phyloP scores from a whole-genome alignment of 176 grass and related monocot genomes.

The Cymbopogon citratus region DNA sequence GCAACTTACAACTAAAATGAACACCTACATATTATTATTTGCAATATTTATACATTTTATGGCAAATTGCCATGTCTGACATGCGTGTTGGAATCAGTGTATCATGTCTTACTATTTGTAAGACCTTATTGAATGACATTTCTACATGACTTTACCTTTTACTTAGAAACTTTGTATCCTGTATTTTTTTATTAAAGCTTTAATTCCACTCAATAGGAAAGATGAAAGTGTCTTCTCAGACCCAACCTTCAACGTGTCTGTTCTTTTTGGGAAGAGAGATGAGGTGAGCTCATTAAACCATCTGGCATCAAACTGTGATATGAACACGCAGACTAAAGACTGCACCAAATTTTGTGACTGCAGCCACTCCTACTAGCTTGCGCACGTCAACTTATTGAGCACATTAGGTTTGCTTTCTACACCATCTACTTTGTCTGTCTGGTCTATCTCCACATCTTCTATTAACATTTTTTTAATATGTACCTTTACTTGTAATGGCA shows the following conservation, averaged over 20 bases:
- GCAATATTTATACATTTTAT: not conserved
- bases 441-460: not conserved
- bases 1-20: not conserved
- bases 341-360: constrained; percentile 19
- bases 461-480: not conserved
- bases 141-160: not conserved
- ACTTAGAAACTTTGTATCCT: not conserved
- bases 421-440: not conserved
- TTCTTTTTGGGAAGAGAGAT: constrained; percentile 97
- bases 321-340: constrained; percentile 11
- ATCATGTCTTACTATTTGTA: not conserved
- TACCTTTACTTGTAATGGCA: not conserved
- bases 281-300: constrained; percentile 39
- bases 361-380: constrained; percentile 75
- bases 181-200: not conserved
- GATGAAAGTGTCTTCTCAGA: constrained; percentile 85
- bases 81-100: not conserved
- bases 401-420: constrained; percentile 68
- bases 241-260: constrained; percentile 73
- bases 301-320: not conserved
- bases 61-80: not conserved
- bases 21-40: not conserved
- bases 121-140: constrained; percentile 4
- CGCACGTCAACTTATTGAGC: constrained; percentile 80
- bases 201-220: constrained; percentile 44